Percentiles rank a stretch among this genome's conserved stretches.
phyloP scores from a whole-genome alignment of 192 early-diverging fungal genomes.

The Backusella tarrabulga region DNA sequence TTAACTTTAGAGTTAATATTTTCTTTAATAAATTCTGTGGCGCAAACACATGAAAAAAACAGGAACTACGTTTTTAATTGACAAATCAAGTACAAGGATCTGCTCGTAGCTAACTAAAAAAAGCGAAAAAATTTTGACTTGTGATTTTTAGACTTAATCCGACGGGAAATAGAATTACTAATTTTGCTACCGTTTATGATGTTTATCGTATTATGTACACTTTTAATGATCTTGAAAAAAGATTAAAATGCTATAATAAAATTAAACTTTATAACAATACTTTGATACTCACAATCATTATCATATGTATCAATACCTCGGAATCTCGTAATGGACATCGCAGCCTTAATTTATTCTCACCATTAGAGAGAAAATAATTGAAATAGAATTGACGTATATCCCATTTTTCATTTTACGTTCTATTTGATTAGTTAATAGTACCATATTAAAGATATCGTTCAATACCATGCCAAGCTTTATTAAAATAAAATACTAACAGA shows the following conservation, averaged over 20 bases:
- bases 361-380: neutral
- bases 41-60: neutral
- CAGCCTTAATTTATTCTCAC: neutral
- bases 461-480: neutral
- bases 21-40: neutral
- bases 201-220: neutral
- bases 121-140: neutral
- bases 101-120: neutral
- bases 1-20: neutral
- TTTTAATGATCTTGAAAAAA: neutral
- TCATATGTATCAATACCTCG: neutral
- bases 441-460: neutral
- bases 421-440: neutral
- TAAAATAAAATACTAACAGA: neutral
- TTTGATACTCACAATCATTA: neutral
- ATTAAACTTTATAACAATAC: neutral
- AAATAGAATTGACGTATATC: too few relatives aligned
- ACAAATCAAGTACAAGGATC: neutral
- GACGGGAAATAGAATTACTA: neutral
- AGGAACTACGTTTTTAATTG: neutral
- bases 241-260: neutral
- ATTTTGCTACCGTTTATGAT: neutral
- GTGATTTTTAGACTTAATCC: neutral
- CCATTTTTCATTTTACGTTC: too few relatives aligned
- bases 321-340: neutral